These are phyloP conservation scores for Proliferodiscus dingleyae DNA, from an alignment of 2,329 filamentous ascomycete species.

Conservation along the genomic window DNA sequence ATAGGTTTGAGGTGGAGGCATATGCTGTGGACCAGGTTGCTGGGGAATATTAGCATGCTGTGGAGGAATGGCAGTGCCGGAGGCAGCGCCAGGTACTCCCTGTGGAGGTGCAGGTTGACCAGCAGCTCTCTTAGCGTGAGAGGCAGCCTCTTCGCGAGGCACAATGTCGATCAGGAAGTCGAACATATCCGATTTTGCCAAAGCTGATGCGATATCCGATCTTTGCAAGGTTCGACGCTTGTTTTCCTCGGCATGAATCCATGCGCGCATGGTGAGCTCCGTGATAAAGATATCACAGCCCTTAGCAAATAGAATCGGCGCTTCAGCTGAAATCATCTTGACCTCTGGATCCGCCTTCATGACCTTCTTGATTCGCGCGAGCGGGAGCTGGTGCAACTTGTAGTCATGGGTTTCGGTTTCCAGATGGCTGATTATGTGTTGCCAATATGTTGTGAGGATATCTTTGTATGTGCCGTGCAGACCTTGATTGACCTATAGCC, in stretches of 20 bases:
- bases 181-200: slow-evolving; percentile 99
- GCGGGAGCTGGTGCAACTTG: slow-evolving; percentile 92
- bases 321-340: slow-evolving; percentile 99
- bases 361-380: slow-evolving; percentile 99
- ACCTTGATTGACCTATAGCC: slow-evolving; percentile 80
- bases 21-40: slow-evolving; percentile 49
- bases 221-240: slow-evolving; percentile 93
- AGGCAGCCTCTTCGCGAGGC: slow-evolving; percentile 85
- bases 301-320: slow-evolving; percentile 95
- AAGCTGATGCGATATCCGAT: slow-evolving; percentile 90
- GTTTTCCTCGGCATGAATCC: slow-evolving; percentile 99
- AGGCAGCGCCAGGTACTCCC: slow-evolving; percentile 44
- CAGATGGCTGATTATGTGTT: slow-evolving; percentile 93
- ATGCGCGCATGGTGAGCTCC: slow-evolving; percentile 96
- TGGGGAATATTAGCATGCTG: slow-evolving; percentile 44
- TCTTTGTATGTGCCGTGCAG: slow-evolving; percentile 90
- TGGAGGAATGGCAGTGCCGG: slow-evolving; percentile 45
- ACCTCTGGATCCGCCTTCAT: slow-evolving; percentile 99
- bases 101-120: slow-evolving; percentile 38
- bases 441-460: slow-evolving; percentile 98
- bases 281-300: slow-evolving; percentile 99
- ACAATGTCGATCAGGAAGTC: slow-evolving; percentile 99
- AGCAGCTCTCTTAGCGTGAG: slow-evolving; percentile 71
- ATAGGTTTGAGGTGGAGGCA: slow-evolving; percentile 57
- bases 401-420: slow-evolving; percentile 96